phyloP scores from a whole-genome alignment of 176 grass and related monocot species.

The Leersia perrieri region DNA sequence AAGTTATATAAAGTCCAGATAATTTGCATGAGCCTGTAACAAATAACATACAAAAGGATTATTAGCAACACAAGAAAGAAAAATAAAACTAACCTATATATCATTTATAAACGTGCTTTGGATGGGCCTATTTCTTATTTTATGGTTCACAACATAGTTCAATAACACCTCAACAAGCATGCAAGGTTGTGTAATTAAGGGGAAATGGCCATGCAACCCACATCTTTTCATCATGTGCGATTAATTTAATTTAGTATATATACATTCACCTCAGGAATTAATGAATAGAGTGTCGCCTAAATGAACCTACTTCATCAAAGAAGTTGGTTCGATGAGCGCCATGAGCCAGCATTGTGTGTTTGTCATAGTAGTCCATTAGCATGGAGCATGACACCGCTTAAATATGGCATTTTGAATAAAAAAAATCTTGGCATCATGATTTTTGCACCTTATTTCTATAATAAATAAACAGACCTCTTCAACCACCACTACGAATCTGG shows the following conservation, averaged over 20 bases:
- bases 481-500: conserved; percentile 27
- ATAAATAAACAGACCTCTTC: not conserved
- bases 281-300: not conserved
- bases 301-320: not conserved
- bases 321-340: not conserved
- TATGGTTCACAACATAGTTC: not conserved
- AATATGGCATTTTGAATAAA: too few relatives aligned
- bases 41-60: conserved; percentile 17
- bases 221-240: not conserved
- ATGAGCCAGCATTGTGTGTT: not conserved
- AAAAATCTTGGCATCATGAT: conserved; percentile 2
- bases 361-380: not conserved
- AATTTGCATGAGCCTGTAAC: conserved; percentile 23
- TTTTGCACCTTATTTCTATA: not conserved
- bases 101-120: not conserved
- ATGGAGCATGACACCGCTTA: too few relatives aligned
- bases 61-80: not conserved
- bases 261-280: not conserved
- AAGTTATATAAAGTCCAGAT: conserved; percentile 8
- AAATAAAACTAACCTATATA: too few relatives aligned
- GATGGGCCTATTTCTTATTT: too few relatives aligned
- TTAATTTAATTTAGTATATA: not conserved
- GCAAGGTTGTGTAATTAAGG: not conserved
- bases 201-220: not conserved
- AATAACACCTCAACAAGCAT: not conserved